Evolutionary conservation across 352 stramenopile species (phyloP).

Genomic region (Pythium phragmiticola): DNA sequence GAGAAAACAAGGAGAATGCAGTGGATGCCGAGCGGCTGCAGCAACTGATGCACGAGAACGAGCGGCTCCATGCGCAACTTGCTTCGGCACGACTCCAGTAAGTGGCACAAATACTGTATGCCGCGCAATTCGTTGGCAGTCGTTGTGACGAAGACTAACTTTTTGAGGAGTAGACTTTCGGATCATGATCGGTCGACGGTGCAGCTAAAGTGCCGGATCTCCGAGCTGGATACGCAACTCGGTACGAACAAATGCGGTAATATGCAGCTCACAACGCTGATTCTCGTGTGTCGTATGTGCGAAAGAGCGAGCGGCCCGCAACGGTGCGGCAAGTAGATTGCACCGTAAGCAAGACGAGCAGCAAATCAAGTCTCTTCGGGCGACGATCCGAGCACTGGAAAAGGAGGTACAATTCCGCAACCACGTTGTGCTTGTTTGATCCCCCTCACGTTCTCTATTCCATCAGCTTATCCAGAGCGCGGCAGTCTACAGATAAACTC

Average conservation of each 20-base stretch:
- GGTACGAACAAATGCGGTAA: conserved; percentile 3
- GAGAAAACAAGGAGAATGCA: neutral
- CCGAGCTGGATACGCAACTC: conserved; percentile 22
- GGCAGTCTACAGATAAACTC: conserved; percentile 12
- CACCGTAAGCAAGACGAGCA: conserved; percentile 25
- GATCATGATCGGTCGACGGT: conserved; percentile 1
- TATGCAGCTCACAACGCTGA: neutral
- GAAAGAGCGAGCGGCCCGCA: conserved; percentile 10
- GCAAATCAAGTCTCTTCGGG: conserved; percentile 31
- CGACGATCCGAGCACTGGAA: conserved; percentile 30
- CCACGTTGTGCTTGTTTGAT: neutral
- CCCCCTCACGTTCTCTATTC: neutral
- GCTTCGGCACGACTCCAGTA: conserved; percentile 24
- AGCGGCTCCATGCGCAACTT: conserved; percentile 27
- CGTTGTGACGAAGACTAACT: neutral
- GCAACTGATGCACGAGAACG: conserved; percentile 31
- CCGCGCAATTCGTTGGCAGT: neutral
- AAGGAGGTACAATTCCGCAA: conserved; percentile 13
- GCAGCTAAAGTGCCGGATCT: conserved; percentile 15
- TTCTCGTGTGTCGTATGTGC: neutral
- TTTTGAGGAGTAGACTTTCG: conserved; percentile 10
- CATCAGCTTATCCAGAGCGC: conserved; percentile 21
- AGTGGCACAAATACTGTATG: neutral
- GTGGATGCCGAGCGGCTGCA: conserved; percentile 6
- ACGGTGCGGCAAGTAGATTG: neutral